phyloP scores from a whole-genome alignment of 2,329 filamentous ascomycete species.

The Arthrobotrys conoides region DNA sequence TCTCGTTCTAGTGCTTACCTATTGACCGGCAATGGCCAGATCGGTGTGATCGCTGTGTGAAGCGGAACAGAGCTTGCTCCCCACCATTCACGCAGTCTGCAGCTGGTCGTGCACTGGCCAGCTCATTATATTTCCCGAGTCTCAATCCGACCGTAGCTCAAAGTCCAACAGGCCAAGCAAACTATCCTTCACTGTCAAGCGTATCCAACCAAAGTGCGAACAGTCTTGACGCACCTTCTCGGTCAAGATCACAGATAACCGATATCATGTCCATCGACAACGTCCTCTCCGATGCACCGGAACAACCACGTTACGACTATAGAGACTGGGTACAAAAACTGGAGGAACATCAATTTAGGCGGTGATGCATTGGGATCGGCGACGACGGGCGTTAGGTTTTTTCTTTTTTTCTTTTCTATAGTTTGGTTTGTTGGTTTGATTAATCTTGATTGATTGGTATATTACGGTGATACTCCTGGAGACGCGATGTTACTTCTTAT shows the following conservation, averaged over 20 bases:
- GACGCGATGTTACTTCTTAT: conserved; percentile 32
- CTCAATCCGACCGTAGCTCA: conserved; percentile 44
- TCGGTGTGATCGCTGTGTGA: conserved; percentile 59
- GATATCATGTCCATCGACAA: conserved; percentile 61
- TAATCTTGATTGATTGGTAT: conserved; percentile 17
- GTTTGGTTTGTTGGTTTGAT: conserved; percentile 27
- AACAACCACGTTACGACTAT: conserved; percentile 55
- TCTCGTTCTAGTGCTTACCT: conserved; percentile 55
- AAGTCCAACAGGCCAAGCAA: conserved; percentile 55
- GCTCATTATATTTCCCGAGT: conserved; percentile 54
- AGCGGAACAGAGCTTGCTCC: conserved; percentile 56
- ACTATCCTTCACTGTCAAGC: conserved; percentile 58
- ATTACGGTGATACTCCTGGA: conserved; percentile 56
- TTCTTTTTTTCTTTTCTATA: conserved; percentile 8
- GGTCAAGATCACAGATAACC: conserved; percentile 59
- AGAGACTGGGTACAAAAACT: conserved; percentile 59
- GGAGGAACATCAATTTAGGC: conserved; percentile 55
- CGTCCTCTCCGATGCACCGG: conserved; percentile 52
- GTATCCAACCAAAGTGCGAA: conserved; percentile 54
- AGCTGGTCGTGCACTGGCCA: conserved; percentile 57
- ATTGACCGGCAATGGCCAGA: conserved; percentile 61
- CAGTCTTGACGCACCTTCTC: conserved; percentile 45
- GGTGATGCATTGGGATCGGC: conserved; percentile 57
- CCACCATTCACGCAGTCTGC: conserved; percentile 56
- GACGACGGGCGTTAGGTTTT: conserved; percentile 58